Base-by-base conservation (phyloP, 495 filamentous ascomycete genomes). In the Friedmanniomyces simplex region DNA sequence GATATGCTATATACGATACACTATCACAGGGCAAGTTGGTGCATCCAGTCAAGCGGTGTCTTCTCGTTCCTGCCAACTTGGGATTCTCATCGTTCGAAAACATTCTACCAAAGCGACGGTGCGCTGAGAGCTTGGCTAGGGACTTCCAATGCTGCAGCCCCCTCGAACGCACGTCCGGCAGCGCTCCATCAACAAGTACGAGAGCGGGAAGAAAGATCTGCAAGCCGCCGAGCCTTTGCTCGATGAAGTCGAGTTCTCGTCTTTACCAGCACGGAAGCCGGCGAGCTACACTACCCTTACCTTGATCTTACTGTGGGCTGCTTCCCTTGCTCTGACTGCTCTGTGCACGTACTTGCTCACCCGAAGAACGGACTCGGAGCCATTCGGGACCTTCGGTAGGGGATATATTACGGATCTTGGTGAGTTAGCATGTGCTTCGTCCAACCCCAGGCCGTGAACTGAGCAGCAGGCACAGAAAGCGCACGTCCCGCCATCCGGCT, bases 131-230 rank as follows among this genome's bases (percentile, higher is more conserved):
- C n/a, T n/a, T n/a, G n/a, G n/a, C n/a, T n/a, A n/a, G n/a, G n/a
- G n/a, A n/a, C n/a, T 32, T 10, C 39, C 4, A 16, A 54, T 41
- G 51, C 37, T 54, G 12, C n/a, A 54, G 14, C 3, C 51, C 16
- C 51, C 51, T 6, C 3, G 51, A 43, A 20, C 21, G 24, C 51
- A 54, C 21, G 51, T 54, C n/a, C 51, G 51, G 25, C 51, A 54
- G 36, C 51, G 51, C 32, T 52, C 49, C 25, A 28, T 54, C 16
- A 30, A 10, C 7, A 25, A 12, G 21, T 54, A 54, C 22, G 51
- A 54, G 34, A n/a, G 22, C 18, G 37, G 21, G 24, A 54, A 26
- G 34, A 54, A 54, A 28, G 51, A 54, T 20, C 2, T 4, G 14
- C 20, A 41, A 3, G 36, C 36, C 12, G 11, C 14, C 2, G 51